Percentiles rank a stretch among this genome's conserved stretches.
Conservation (phyloP, 139 green algal genomes). For the Tetraselmis chui region DNA sequence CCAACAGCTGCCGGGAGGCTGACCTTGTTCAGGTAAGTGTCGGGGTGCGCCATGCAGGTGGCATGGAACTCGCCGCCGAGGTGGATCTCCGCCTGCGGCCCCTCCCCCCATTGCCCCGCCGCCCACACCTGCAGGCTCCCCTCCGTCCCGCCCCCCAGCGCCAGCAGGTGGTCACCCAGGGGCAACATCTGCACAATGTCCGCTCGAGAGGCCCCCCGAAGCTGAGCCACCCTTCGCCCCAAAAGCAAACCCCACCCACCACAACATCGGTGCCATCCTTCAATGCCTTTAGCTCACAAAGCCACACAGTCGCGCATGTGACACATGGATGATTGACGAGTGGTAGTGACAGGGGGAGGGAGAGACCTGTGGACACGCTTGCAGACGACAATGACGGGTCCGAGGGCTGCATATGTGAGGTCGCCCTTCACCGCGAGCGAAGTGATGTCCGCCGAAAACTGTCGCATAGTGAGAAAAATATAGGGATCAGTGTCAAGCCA, state of each 20-base stretch:
- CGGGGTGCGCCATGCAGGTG: conserved; percentile 83
- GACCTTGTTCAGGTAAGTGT: conserved; percentile 97
- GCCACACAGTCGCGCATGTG: too few relatives aligned
- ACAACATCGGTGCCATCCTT: too few relatives aligned
- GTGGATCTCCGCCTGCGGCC: conserved; percentile 10
- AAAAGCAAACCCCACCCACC: too few relatives aligned
- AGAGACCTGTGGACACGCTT: conserved; percentile 46
- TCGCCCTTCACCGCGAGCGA: conserved; percentile 66
- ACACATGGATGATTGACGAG: too few relatives aligned
- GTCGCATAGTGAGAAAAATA: too few relatives aligned
- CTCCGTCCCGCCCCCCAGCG: conserved; percentile 40
- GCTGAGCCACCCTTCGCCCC: not conserved
- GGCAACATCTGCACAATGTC: conserved; percentile 63
- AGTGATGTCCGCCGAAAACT: conserved; percentile 39
- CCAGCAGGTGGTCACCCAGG: conserved; percentile 75
- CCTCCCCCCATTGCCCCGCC: not conserved
- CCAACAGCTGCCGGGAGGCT: too few relatives aligned
- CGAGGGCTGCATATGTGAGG: conserved; percentile 80
- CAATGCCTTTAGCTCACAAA: too few relatives aligned
- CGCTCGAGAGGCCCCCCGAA: not conserved
- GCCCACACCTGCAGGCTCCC: conserved; percentile 73
- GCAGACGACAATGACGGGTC: conserved; percentile 61
- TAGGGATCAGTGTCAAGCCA: too few relatives aligned
- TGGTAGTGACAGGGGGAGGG: too few relatives aligned
- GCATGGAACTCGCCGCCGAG: conserved; percentile 50